phyloP scores from a whole-genome alignment of 169 alveolate species.

The Toxoplasma gondii region DNA sequence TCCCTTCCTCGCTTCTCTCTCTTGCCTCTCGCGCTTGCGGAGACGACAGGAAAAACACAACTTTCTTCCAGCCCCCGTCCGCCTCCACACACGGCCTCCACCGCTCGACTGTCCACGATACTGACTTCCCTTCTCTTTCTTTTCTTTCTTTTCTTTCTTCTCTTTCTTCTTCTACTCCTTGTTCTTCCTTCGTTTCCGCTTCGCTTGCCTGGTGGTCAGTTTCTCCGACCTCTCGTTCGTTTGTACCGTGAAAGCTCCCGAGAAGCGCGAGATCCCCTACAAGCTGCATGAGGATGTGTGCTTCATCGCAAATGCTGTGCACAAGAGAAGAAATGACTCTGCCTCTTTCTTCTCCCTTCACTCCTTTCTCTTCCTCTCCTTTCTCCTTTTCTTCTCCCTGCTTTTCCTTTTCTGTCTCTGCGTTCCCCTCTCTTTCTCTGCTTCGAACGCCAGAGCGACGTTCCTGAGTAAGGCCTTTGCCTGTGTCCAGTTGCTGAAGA shows the following conservation, averaged over 20 bases:
- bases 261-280: background rate
- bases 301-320: background rate
- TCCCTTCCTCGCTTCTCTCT: background rate
- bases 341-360: background rate
- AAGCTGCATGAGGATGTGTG: background rate
- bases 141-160: background rate
- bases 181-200: background rate
- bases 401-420: background rate
- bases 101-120: background rate
- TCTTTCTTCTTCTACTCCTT: background rate
- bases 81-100: background rate
- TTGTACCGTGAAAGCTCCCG: background rate
- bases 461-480: too few species aligned
- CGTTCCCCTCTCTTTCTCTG: background rate
- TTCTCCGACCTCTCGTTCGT: too few species aligned
- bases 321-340: background rate
- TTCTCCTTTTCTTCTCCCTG: background rate
- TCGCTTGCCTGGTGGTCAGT: background rate
- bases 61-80: background rate
- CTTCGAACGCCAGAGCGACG: background rate
- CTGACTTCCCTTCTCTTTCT: background rate
- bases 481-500: too few species aligned
- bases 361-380: background rate
- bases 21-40: background rate
- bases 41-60: background rate